phyloP scores from a whole-genome alignment of 345 rosid species.

The Eucalyptus tenuipes region DNA sequence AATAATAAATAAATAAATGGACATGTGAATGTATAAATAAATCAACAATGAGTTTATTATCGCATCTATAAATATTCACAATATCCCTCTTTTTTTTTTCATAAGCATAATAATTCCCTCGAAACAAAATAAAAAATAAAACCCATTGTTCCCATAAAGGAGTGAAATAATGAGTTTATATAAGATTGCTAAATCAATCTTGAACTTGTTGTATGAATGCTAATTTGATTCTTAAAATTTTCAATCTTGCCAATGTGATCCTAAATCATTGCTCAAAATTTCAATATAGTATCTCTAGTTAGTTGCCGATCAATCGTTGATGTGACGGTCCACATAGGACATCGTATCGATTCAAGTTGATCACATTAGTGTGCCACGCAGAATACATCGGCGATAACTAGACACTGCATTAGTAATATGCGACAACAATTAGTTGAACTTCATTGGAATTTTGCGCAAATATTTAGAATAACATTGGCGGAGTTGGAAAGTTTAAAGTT shows the following conservation, averaged over 20 bases:
- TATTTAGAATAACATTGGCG: rapidly evolving
- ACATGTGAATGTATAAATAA: background rate
- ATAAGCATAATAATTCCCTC: background rate
- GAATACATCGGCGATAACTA: rapidly evolving
- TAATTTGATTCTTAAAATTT: rapidly evolving
- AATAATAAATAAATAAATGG: background rate
- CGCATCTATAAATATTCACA: background rate
- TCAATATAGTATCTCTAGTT: rapidly evolving
- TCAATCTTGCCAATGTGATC: rapidly evolving
- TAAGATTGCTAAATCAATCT: background rate
- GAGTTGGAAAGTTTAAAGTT: rapidly evolving
- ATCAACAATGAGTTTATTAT: background rate
- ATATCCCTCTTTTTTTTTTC: background rate
- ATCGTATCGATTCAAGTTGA: rapidly evolving
- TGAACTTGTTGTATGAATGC: background rate
- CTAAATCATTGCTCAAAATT: background rate
- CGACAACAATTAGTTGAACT: rapidly evolving
- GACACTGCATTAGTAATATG: rapidly evolving
- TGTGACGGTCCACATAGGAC: rapidly evolving
- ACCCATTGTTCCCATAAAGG: background rate
- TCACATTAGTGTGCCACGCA: rapidly evolving
- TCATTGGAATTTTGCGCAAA: background rate
- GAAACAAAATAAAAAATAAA: background rate
- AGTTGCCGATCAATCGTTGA: rapidly evolving
- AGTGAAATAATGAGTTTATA: background rate